Base-by-base conservation (phyloP, 2,329 filamentous ascomycete species). In the Aspergillus sp. region DNA sequence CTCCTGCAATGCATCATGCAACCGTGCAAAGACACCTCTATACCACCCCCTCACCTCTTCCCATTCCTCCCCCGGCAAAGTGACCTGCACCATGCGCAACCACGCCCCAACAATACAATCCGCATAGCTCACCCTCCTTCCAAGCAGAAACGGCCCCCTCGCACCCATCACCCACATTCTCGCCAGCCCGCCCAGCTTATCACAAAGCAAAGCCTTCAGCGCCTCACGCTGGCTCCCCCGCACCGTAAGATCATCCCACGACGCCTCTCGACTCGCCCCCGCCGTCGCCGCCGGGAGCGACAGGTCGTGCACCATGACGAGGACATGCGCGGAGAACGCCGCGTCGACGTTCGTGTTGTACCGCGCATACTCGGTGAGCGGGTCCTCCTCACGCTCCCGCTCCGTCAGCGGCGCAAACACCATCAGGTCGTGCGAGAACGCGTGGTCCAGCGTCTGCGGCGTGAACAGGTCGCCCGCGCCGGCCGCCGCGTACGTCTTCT, bases 31-130 rank as follows among this genome's bases (percentile, higher is more conserved):
- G 3, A 78, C 31, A 11, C 81, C 80, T 1, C 57, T 71, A 60
- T 84, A 76, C 78, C 81, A 85, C 0, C 62, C 56, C 43, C 60
- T 69, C 10, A 81, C 54, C 49, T 74, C 66, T 53, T 76, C 60
- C 80, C 79, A 83, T 52, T 83, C 81, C 2, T 59, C 55, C 49
- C 58, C 48, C 0, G 75, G 75, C 50, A 83, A 60, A 25, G 69
- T 72, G 11, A 41, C 62, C 4, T 58, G 55, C 49, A 76, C 58
- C 76, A 82, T 79, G 4, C 72, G 70, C 63, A 85, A 50, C 82
- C 82, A 85, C 0, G 69, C 80, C 1, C 81, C 82, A 1, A 85
- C 75, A 31, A 84, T 81, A 0, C 83, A 61, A 59, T 85, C 83
- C 1, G 80, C 81, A 69, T 84, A 83, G 42, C 61, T 77, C 1